Evolutionary conservation across 2,329 filamentous ascomycete species (phyloP), one percentile per base, ranked within the genome.

Genomic region (Ceratocystis variospora): DNA sequence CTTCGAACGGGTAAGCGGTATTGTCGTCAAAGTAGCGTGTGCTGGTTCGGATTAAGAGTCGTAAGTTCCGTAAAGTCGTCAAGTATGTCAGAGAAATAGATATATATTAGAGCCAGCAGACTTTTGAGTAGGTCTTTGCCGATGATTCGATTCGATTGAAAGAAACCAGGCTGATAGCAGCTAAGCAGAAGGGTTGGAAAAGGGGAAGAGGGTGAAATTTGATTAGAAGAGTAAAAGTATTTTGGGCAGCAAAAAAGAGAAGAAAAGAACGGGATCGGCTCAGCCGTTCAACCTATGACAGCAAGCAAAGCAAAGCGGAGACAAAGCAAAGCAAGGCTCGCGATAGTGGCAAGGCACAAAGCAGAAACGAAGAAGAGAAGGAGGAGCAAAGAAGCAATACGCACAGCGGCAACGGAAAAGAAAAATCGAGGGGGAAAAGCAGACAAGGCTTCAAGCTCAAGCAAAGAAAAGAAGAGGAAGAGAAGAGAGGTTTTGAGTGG

Each of bases 271-370:
- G 61, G 44, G 61, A 63, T 57, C 65, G 65, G 65, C 65, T 63
- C 63, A 67, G 66, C 57, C 62, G 62, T 61, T 65, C 63, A 61
- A 59, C 55, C 28, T n/a, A 59, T n/a, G 55, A 59, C 55, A 59
- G 1, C 55, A 59, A 41, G 10, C 10, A 41, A 41, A 41, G 12
- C 37, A 4, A 41, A 41, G 37, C 37, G 37, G 37, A 41, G 37
- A 41, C 10, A 15, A 41, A 10, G 10, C 37, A 41, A 41, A 41
- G 28, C 28, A 57, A 65, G 22, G 31, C 55, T 57, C 61, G 44
- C 63, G 63, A 33, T 55, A 63, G 17, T 48, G 46, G 25, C n/a
- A 2, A 28, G 46, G 31, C 46, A 10, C 17, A 55, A 17, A 61
- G 62, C 22, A 33, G 22, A 33, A 41, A 41, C 37, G 10, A 41